phyloP scores from a whole-genome alignment of 345 rosid species.

The Theobroma cacao region DNA sequence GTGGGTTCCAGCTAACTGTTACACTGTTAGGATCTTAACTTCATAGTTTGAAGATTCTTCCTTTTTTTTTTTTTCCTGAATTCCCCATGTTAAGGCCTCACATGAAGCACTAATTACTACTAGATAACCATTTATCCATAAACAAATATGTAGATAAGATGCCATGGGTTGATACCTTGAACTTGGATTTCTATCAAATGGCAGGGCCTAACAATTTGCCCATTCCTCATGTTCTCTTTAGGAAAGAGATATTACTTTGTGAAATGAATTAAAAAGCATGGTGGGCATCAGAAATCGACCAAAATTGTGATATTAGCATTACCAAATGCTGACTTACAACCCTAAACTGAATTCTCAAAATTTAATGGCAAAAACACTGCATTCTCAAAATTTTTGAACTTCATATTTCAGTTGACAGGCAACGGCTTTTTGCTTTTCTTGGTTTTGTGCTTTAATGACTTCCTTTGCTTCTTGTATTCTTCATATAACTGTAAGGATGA shows the following conservation, averaged over 20 bases:
- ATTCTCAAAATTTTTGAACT: not conserved
- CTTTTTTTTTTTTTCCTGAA: not conserved
- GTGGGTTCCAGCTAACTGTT: not conserved
- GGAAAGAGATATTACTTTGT: not conserved
- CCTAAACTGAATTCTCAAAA: not conserved
- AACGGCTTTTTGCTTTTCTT: conserved; percentile 2
- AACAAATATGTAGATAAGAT: not conserved
- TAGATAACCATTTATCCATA: not conserved
- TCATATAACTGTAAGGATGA: conserved; percentile 44
- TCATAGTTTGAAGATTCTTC: not conserved
- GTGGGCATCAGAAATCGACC: not conserved
- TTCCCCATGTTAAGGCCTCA: not conserved
- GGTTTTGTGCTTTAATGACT: conserved; percentile 23
- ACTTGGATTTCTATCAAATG: too few species aligned
- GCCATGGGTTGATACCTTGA: too few species aligned
- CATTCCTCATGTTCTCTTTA: too few species aligned
- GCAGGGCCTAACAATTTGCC: too few species aligned
- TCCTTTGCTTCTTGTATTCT: conserved; percentile 45
- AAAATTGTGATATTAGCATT: not conserved
- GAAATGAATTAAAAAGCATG: not conserved
- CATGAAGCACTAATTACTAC: not conserved
- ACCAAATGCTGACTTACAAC: not conserved
- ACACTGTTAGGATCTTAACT: not conserved
- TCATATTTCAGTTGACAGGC: not conserved
- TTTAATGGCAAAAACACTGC: not conserved